Base-by-base conservation (phyloP, 257 asterid genomes). In the Solanum clarkiae region DNA sequence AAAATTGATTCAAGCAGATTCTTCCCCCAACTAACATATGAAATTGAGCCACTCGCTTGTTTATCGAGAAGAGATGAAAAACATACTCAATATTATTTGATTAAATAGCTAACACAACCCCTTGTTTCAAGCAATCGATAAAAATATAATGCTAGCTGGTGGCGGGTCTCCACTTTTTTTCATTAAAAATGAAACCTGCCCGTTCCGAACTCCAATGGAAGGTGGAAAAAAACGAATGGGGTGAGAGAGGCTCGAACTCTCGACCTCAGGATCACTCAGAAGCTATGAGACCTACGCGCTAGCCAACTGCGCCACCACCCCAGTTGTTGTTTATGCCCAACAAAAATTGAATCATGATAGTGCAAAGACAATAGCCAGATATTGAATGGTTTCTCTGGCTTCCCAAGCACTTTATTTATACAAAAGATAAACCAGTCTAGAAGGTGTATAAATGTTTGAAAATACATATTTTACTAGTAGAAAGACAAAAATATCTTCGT, bases 231-330 rank as follows among this genome's bases (percentile, higher is more conserved):
- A 68, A 0, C 2, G 1, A 29, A 4, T 81, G 72, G 77, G 72
- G 75, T 82, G 85, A 62, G 75, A 81, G 84, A 80, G 84, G 84
- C 84, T 80, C 69, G 53, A 80, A 80, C 84, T 80, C 84, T 80
- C 84, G 84, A 80, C 84, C 84, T 80, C 84, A 80, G 54, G 84
- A 80, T 80, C 0, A 5, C 84, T 80, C 84, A 55, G 70, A 60
- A 89, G 95, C 95, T 95, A 94, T 93, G 97, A 95, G 99, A 94
- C 98, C 98, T 95, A 94, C 98, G 97, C 98, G 98, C 97, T 94
- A 95, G 94, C 97, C 98, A 93, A 95, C 97, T 94, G 98, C 97
- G 96, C 98, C 96, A 93, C 98, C 98, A 93, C 98, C 98, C 98
- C 98, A 14, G 5, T 18, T 70, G 54, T 1, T 16, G 0, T 0